Evolutionary conservation across 2,329 filamentous ascomycete genomes (phyloP), one percentile per base, ranked within the genome.

Genomic region (Colletotrichum sp.): DNA sequence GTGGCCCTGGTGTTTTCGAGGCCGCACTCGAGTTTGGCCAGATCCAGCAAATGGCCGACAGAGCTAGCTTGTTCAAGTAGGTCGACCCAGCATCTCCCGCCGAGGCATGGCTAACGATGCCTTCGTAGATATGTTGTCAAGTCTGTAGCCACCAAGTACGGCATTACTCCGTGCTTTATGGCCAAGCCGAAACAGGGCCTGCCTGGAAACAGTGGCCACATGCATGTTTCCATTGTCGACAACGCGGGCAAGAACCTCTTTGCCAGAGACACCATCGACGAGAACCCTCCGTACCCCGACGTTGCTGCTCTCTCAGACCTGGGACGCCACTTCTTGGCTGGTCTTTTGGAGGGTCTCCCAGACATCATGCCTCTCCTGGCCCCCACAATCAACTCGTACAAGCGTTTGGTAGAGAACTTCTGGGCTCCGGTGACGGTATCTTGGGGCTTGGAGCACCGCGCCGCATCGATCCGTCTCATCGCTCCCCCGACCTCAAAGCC

Each of bases 391-490:
- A 99, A 99, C 89, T 98, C 95, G 77, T 99, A 99, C 89, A 99
- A 99, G 87, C 93, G 97, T 5, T 90, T 99, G 1, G 97, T 99
- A 4, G 97, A 99, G 88, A 99, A 99, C 87, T 99, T 98, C 86
- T 99, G 97, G 97, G 97, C 97, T 0, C 97, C 97, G 0, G 97
- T 99, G 8, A 98, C 96, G 0, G 97, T 99, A 0, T 98, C 95
- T 0, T 99, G 97, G 97, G 97, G 97, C 1, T 87, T 98, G 7
- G 97, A 99, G 85, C 96, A 99, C 84, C 95, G 97, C 77, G 96
- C 96, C 7, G 96, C 97, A 1, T 98, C 95, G 0, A 94, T 99
- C 79, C 92, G 97, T 22, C 86, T 99, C 39, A 98, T 99, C 79
- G 92, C 95, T 0, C 96, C 96, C 15, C 96, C 97, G 0, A 97